Evolutionary conservation across 1,284 basidiomycete species (phyloP), one percentile per base, ranked within the genome.

Genomic region (Meira nashicola): DNA sequence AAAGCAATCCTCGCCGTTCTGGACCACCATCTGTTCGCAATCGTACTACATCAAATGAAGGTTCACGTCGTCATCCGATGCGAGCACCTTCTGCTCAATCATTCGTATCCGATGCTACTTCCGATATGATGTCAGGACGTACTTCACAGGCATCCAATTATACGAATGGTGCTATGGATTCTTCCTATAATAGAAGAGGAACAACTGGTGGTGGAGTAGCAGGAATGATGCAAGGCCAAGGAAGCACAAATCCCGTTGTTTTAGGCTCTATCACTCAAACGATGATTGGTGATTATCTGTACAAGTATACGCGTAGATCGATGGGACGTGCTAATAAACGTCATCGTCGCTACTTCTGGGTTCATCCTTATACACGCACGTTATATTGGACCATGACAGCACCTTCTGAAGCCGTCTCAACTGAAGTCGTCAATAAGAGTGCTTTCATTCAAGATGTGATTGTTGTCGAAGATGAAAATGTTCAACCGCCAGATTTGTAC

Each of bases 281-380:
- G 21, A 99, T 99, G 94, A 97, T 98, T 68, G 93, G 94, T 65
- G 94, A 97, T 82, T 97, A 92, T 81, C 81, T 98, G 81, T 91
- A 89, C 86, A 98, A 98, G 83, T 97, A 98, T 80, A 96, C 92
- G 10, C 85, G 94, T 57, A 86, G 86, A 62, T 81, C 89, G n/a
- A 86, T 98, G 71, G 91, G 92, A 14, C 64, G 71, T 33, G 90
- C 90, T 28, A 90, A 92, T 78, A 88, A 87, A 78, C 83, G 93
- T 55, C 95, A 99, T 80, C 87, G 86, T 78, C 85, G 95, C 40
- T 99, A 95, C 87, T 96, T 98, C 84, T 98, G 95, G 93, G 87
- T 99, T 14, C 94, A 98, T 80, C 95, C 95, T 25, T 99, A 98
- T 79, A 98, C 92, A 54, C 91, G 92, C 82, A 97, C 92, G 9